A percentile compares a stretch with the other conserved stretches of the same genome.
These are phyloP conservation scores for Acanthamoeba triangularis DNA, from an alignment of 208 protist species.

Conservation along the genomic window DNA sequence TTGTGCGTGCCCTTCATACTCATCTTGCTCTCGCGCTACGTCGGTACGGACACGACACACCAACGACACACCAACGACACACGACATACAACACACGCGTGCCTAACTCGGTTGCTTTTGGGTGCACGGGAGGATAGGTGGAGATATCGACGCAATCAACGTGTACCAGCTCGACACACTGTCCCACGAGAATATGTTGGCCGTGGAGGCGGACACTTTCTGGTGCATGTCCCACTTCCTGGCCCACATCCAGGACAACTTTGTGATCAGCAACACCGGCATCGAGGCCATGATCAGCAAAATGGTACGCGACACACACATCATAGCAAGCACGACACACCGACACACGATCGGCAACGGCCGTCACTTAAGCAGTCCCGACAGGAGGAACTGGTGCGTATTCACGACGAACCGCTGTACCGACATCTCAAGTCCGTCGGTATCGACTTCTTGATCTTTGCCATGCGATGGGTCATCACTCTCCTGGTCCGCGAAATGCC, in stretches of 20 bases:
- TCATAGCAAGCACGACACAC: too few species aligned
- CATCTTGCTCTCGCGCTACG: neutral
- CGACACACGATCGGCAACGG: too few species aligned
- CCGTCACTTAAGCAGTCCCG: too few species aligned
- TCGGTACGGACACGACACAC: too few species aligned
- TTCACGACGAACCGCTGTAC: neutral
- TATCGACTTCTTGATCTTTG: neutral
- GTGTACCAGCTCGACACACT: slow-evolving; percentile 21
- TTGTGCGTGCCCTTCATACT: neutral
- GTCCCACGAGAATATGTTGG: neutral
- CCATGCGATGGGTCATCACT: slow-evolving; percentile 6
- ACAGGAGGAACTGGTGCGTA: neutral
- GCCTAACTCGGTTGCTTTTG: too few species aligned
- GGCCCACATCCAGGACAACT: neutral
- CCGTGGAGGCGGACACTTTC: neutral
- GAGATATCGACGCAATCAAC: neutral
- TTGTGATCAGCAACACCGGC: neutral
- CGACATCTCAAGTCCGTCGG: neutral
- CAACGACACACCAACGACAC: too few species aligned
- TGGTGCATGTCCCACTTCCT: slow-evolving; percentile 23
- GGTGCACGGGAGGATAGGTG: too few species aligned
- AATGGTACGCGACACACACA: too few species aligned
- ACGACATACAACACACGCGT: too few species aligned
- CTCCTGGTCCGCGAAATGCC: neutral
- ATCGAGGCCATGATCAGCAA: neutral